A percentile compares a stretch with the other conserved stretches of the same genome.
Conservation (phyloP, 176 grass and related monocot genomes). For the Avena insularis region DNA sequence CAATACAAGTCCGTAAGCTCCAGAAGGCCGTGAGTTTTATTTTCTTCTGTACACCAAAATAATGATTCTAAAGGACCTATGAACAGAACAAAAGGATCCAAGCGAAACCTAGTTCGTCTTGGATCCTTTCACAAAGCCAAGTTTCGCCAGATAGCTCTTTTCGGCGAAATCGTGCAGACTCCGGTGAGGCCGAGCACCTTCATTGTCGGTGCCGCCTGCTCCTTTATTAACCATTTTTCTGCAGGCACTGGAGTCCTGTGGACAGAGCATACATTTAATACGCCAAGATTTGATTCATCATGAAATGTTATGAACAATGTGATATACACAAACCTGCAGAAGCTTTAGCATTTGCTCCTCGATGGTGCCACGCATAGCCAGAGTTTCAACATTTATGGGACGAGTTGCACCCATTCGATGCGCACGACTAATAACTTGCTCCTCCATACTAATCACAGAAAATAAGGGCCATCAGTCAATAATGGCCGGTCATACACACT, state of each 20-base stretch:
- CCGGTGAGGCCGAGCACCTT: constrained; percentile 65
- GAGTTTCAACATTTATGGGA: constrained; percentile 86
- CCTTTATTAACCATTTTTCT: constrained; percentile 68
- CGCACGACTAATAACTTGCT: constrained; percentile 94
- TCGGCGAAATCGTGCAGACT: constrained; percentile 94
- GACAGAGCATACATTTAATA: neutral
- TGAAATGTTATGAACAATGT: neutral
- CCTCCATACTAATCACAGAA: constrained; percentile 74
- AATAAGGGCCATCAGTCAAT: neutral
- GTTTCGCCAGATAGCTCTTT: constrained; percentile 75
- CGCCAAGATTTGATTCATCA: neutral
- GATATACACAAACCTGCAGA: constrained; percentile 59
- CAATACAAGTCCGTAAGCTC: neutral
- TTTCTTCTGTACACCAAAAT: neutral
- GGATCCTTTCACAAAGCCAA: constrained; percentile 70
- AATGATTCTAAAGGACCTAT: neutral
- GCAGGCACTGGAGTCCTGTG: constrained; percentile 75
- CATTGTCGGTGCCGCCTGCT: constrained; percentile 59
- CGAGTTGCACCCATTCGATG: constrained; percentile 95
- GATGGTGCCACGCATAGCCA: constrained; percentile 92
- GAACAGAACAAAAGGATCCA: neutral
- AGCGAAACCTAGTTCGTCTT: neutral
- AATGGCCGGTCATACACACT: neutral
- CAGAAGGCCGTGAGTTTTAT: neutral
- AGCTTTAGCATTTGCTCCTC: constrained; percentile 97